Evolutionary conservation across 2,329 filamentous ascomycete species (phyloP).

Genomic region (Alternaria panax): DNA sequence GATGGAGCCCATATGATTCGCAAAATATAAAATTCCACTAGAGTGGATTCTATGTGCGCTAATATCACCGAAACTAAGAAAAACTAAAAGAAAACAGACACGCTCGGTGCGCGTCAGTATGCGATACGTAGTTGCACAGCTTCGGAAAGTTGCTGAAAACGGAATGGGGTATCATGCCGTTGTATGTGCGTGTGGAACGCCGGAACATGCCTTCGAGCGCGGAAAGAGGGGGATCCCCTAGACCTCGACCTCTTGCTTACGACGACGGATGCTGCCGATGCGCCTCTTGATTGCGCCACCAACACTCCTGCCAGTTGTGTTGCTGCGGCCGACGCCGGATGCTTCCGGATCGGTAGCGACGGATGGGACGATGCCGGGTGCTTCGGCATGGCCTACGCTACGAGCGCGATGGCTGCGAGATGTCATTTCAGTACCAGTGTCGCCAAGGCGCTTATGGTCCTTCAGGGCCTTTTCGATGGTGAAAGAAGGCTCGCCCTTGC

Average conservation of each 20-base stretch:
- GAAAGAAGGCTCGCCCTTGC: constrained; percentile 80
- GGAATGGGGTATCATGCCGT: background rate
- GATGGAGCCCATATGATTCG: background rate
- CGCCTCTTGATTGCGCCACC: constrained; percentile 56
- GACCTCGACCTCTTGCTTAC: constrained; percentile 37
- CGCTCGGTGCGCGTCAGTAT: background rate
- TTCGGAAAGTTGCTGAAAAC: background rate
- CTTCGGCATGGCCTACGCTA: constrained; percentile 45
- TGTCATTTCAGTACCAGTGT: constrained; percentile 54
- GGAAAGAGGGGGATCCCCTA: constrained; percentile 22
- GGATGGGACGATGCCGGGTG: constrained; percentile 25
- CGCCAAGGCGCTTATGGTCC: constrained; percentile 59
- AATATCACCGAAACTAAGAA: background rate
- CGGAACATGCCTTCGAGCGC: background rate
- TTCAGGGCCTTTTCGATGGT: constrained; percentile 73
- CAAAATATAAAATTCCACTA: background rate
- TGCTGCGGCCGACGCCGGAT: constrained; percentile 41
- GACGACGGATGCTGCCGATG: constrained; percentile 55
- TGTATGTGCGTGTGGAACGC: background rate
- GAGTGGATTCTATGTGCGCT: background rate
- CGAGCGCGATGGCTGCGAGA: constrained; percentile 48
- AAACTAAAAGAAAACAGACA: background rate
- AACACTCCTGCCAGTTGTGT: constrained; percentile 48
- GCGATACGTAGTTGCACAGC: constrained; percentile 7
- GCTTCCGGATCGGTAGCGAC: constrained; percentile 42